Evolutionary conservation across 148 eudicot genomes (phyloP).

Genomic region (Vaccinium darrowii): DNA sequence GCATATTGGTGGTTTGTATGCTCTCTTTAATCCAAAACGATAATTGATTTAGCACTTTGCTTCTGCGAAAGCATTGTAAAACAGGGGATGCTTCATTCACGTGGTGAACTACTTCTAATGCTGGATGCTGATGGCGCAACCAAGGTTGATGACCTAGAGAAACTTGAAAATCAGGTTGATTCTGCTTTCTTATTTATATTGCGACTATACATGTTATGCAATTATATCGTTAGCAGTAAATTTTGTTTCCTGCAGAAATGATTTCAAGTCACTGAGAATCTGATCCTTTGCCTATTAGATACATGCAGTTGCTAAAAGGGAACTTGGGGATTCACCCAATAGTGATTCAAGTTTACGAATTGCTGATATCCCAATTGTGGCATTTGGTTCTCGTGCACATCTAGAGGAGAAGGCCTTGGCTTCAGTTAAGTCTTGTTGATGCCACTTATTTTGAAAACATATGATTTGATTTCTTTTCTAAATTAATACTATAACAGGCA

Average conservation of each 20-base stretch:
- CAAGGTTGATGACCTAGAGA: conserved; percentile 82
- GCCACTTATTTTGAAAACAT: not conserved
- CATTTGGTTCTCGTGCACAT: conserved; percentile 84
- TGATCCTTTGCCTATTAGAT: conserved; percentile 59
- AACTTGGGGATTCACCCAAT: conserved; percentile 26
- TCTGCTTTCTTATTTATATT: conserved; percentile 3
- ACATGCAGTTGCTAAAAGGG: conserved; percentile 58
- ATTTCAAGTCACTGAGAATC: conserved; percentile 5
- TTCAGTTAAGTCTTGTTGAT: conserved; percentile 35
- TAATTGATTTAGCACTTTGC: conserved; percentile 59
- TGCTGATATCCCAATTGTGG: conserved; percentile 47
- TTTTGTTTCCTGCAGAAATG: not conserved
- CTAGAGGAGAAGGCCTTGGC: conserved; percentile 78
- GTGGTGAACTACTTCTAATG: conserved; percentile 94
- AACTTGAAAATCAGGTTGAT: conserved; percentile 90
- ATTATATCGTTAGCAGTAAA: not conserved
- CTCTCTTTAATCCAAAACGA: conserved; percentile 5
- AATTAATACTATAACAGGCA: not conserved
- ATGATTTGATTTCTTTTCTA: not conserved
- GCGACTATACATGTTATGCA: not conserved
- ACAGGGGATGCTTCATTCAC: conserved; percentile 99
- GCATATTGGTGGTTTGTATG: conserved; percentile 5
- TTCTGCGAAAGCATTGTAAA: conserved; percentile 79
- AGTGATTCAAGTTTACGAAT: conserved; percentile 30
- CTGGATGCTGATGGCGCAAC: conserved; percentile 99